Base-by-base conservation (phyloP, 257 asterid species). In the Leonotis leonurus region DNA sequence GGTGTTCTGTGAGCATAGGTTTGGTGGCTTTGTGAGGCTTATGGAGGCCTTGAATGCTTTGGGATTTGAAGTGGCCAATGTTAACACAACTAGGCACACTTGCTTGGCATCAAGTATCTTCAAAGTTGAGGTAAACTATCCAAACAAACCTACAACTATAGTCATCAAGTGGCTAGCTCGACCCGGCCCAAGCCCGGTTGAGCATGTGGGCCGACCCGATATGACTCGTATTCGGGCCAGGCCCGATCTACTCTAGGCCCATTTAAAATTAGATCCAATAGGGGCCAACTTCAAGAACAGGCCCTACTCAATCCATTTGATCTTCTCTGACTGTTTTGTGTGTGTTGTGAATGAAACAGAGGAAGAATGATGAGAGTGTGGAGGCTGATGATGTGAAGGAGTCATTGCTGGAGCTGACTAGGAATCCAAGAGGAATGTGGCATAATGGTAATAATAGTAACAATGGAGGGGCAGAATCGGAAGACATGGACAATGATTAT, bases 301-400 rank as follows among this genome's bases (percentile, higher is more conserved):
- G n/a, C n/a, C n/a, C n/a, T n/a, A n/a, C n/a, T n/a, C n/a, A n/a
- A n/a, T n/a, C n/a, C n/a, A n/a, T n/a, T n/a, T n/a, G n/a, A n/a
- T n/a, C n/a, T n/a, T n/a, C n/a, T n/a, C n/a, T n/a, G n/a, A n/a
- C n/a, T n/a, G n/a, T n/a, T n/a, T n/a, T n/a, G n/a, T n/a, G n/a
- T n/a, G n/a, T n/a, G n/a, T n/a, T 30, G n/a, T 53, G 17, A 16
- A 61, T 56, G 10, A 22, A 10, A 17, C 85, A 81, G 95, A 77
- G 73, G 68, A 87, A 77, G 72, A 85, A 80, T 48, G 76, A 79
- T 21, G 95, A 82, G 65, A 76, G 59, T 45, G 81, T 87, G 44
- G 84, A 85, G 70, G 95, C 93, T n/a, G 92, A 83, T 56, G 77
- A 85, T 64, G 93, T 90, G 33, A 79, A 83, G 75, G 93, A 87